These are phyloP conservation scores for Nannochloropsis salina DNA, from an alignment of 108 stramenopile species.

Conservation along the genomic window DNA sequence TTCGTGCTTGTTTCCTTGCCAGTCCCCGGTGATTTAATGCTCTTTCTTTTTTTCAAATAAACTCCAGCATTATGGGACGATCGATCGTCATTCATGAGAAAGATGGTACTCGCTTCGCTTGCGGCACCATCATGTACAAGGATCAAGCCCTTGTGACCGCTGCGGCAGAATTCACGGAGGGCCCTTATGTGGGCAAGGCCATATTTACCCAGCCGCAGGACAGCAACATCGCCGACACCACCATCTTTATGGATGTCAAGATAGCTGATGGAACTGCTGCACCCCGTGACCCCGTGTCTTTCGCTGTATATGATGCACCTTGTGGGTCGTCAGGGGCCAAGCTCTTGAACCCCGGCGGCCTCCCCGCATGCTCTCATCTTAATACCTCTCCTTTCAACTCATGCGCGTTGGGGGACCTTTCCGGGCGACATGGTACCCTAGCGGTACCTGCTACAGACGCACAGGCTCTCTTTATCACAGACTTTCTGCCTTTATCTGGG, in stretches of 20 bases:
- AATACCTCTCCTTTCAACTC: not conserved
- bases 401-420: not conserved
- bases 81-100: not conserved
- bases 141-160: not conserved
- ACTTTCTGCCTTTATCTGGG: conserved; percentile 13
- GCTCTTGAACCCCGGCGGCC: not conserved
- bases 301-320: not conserved
- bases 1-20: not conserved
- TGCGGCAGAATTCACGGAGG: not conserved
- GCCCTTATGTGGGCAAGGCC: conserved; percentile 7
- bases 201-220: not conserved
- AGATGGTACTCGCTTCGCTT: not conserved
- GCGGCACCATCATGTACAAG: conserved; percentile 12
- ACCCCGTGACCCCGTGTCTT: not conserved
- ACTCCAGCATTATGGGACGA: not conserved
- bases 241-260: not conserved
- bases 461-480: not conserved
- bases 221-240: not conserved
- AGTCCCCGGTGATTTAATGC: not conserved
- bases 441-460: not conserved
- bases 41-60: not conserved
- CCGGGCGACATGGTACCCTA: not conserved
- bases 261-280: not conserved
- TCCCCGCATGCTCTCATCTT: not conserved
- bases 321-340: not conserved